phyloP scores from a whole-genome alignment of 352 stramenopile genomes.

The Phytopythium vexans region DNA sequence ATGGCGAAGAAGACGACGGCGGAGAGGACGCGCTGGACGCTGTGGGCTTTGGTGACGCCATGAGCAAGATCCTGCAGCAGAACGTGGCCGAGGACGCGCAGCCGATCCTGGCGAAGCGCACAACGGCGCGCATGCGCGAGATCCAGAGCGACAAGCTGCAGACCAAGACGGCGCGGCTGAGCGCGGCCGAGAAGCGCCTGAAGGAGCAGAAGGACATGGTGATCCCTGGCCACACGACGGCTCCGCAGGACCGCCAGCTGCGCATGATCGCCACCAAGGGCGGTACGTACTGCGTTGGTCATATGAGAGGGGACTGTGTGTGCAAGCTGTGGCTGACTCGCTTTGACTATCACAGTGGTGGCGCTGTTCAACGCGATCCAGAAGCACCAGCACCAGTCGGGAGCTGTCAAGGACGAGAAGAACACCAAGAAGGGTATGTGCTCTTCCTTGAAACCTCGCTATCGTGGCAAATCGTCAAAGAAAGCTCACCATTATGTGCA shows the following conservation, averaged over 20 bases:
- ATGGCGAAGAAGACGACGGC: conserved; percentile 11
- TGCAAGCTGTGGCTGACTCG: not conserved
- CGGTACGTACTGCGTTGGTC: conserved; percentile 20
- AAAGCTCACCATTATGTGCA: not conserved
- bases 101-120: conserved; percentile 83
- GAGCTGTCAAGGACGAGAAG: conserved; percentile 46
- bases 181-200: conserved; percentile 67
- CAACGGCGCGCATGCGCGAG: conserved; percentile 78
- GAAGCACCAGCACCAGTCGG: conserved; percentile 79
- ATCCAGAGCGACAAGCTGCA: conserved; percentile 76
- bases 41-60: conserved; percentile 81
- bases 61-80: conserved; percentile 84
- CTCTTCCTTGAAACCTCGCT: too few relatives aligned
- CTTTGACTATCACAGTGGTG: conserved; percentile 39
- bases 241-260: conserved; percentile 59
- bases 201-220: conserved; percentile 80
- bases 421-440: conserved; percentile 63
- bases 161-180: conserved; percentile 60
- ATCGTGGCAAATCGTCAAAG: too few relatives aligned
- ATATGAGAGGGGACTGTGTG: not conserved
- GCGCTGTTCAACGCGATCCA: conserved; percentile 84
- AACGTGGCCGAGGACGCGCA: conserved; percentile 62
- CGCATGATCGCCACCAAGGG: conserved; percentile 84
- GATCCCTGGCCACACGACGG: conserved; percentile 54
- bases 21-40: conserved; percentile 48